phyloP scores from a whole-genome alignment of 257 asterid genomes.

The Nicotiana tabacum region DNA sequence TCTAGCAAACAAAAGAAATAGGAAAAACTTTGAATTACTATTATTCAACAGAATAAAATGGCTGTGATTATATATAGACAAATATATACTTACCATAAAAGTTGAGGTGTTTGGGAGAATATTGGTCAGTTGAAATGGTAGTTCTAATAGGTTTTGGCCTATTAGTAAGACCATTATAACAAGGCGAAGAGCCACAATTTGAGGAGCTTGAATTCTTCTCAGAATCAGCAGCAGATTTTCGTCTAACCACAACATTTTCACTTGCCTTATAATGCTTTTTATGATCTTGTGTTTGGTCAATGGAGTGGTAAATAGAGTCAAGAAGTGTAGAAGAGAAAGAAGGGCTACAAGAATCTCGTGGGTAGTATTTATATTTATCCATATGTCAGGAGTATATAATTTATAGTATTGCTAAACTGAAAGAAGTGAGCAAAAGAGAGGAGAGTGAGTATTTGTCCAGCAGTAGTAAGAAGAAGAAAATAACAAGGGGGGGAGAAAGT shows the following conservation, averaged over 20 bases:
- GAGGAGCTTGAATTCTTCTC: neutral
- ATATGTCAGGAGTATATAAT: neutral
- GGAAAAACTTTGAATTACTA: neutral
- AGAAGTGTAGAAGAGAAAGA: constrained; percentile 69
- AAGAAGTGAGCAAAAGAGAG: neutral
- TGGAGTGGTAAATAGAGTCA: constrained; percentile 65
- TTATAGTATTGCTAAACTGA: neutral
- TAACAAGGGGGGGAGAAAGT: neutral
- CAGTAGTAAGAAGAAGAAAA: neutral
- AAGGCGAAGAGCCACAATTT: neutral
- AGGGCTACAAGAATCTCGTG: constrained; percentile 18
- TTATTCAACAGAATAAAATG: neutral
- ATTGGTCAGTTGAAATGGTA: neutral
- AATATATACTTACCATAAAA: neutral
- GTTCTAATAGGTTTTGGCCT: neutral
- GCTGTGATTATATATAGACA: neutral
- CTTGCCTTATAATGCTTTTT: too few relatives aligned
- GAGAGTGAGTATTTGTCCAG: neutral
- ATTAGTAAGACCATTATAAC: neutral
- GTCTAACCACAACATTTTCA: too few relatives aligned
- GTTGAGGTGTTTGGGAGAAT: neutral
- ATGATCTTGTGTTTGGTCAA: constrained; percentile 24
- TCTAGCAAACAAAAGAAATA: neutral
- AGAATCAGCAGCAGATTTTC: too few relatives aligned
- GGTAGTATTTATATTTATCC: neutral